These are phyloP conservation scores for Gymnopilus dilepis DNA, from an alignment of 768 basidiomycete species.

Conservation along the genomic window DNA sequence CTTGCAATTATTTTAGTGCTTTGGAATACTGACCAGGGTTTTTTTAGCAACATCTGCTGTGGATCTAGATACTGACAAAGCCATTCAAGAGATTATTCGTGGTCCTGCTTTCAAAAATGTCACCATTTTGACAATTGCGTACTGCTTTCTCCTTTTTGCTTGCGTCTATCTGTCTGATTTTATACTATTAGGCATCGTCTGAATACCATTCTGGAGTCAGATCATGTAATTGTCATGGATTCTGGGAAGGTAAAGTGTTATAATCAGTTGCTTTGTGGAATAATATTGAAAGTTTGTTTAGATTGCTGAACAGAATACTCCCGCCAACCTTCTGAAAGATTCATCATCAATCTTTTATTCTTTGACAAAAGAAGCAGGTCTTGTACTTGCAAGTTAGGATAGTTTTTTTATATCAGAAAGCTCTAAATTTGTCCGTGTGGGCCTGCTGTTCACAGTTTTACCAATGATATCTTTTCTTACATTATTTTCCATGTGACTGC, in stretches of 20 bases:
- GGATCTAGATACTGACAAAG: conserved; percentile 87
- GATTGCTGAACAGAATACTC: conserved; percentile 84
- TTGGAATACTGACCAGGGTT: conserved; percentile 1
- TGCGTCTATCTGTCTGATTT: conserved; percentile 7
- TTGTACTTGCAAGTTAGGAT: conserved; percentile 26
- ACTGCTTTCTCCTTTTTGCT: conserved; percentile 14
- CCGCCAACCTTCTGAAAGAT: conserved; percentile 64
- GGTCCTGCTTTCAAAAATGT: conserved; percentile 78
- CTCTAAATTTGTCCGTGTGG: too few species aligned
- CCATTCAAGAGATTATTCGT: conserved; percentile 86
- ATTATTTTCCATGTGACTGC: too few species aligned
- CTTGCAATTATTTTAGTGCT: background rate
- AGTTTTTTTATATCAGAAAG: background rate
- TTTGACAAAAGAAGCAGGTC: conserved; percentile 69
- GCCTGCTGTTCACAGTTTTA: too few species aligned
- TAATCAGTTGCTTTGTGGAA: background rate
- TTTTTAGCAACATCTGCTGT: conserved; percentile 82
- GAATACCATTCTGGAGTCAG: conserved; percentile 85
- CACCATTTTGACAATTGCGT: conserved; percentile 90
- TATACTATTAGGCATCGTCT: conserved; percentile 62
- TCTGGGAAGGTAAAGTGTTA: conserved; percentile 62
- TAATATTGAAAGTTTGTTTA: conserved; percentile 25
- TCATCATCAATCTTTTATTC: conserved; percentile 62
- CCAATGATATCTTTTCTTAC: too few species aligned
- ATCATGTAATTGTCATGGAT: conserved; percentile 82